phyloP scores from a whole-genome alignment of 352 stramenopile species.

The Phytopythium delawarense region DNA sequence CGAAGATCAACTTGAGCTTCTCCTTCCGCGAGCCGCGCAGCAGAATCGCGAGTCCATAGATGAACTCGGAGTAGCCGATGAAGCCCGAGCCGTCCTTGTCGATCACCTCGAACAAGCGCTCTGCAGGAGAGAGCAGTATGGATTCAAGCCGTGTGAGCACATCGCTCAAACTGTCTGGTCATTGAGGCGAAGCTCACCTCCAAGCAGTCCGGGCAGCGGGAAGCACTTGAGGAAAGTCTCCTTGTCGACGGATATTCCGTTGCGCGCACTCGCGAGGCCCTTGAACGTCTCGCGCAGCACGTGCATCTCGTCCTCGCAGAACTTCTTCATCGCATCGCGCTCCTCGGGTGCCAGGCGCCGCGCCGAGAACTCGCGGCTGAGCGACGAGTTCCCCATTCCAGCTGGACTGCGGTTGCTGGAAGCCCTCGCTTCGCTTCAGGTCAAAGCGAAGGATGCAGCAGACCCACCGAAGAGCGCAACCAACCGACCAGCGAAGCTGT shows the following conservation, averaged over 20 bases:
- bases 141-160: neutral
- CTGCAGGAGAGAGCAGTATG: constrained; percentile 13
- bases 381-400: constrained; percentile 61
- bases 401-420: neutral
- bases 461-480: neutral
- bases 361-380: constrained; percentile 51
- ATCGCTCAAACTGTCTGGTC: neutral
- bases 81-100: constrained; percentile 86
- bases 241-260: constrained; percentile 83
- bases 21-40: constrained; percentile 84
- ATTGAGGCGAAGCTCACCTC: constrained; percentile 27
- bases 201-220: constrained; percentile 85
- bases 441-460: neutral
- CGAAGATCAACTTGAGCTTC: constrained; percentile 92
- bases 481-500: neutral
- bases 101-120: constrained; percentile 91
- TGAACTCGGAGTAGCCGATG: constrained; percentile 91
- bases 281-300: constrained; percentile 80
- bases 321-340: constrained; percentile 70
- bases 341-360: constrained; percentile 46
- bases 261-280: constrained; percentile 55
- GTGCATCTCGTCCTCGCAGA: constrained; percentile 74
- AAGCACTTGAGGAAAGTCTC: constrained; percentile 94
- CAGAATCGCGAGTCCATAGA: constrained; percentile 85
- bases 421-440: no score